A percentile compares a stretch with the other conserved stretches of the same genome.
Conservation (phyloP, 2,329 filamentous ascomycete genomes). For the Penicillium sclerotiorum region DNA sequence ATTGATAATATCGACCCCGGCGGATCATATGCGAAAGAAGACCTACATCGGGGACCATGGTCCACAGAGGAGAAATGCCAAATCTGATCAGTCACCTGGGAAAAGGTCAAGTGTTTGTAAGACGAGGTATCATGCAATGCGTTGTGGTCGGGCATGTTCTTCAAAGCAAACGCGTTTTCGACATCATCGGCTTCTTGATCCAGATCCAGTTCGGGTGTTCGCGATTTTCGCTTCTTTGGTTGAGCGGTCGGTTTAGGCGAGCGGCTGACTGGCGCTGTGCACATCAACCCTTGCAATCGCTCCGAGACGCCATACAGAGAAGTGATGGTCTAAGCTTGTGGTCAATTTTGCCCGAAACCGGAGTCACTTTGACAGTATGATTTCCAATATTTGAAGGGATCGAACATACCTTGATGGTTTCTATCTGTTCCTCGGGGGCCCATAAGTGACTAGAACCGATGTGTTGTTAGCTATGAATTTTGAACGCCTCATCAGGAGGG, state of each 20-base stretch:
- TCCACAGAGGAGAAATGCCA: conserved; percentile 77
- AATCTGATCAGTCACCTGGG: conserved; percentile 67
- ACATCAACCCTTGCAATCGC: conserved; percentile 66
- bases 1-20: too few relatives aligned
- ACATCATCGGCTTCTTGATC: conserved; percentile 30
- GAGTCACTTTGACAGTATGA: too few relatives aligned
- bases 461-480: too few relatives aligned
- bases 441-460: conserved; percentile 71
- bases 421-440: conserved; percentile 63
- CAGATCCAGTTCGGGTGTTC: conserved; percentile 6
- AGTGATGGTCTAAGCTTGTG: conserved; percentile 50
- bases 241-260: conserved; percentile 21
- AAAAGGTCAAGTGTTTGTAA: conserved; percentile 50
- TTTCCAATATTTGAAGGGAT: too few relatives aligned
- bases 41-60: conserved; percentile 64
- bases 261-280: conserved; percentile 53
- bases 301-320: conserved; percentile 69
- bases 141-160: conserved; percentile 24
- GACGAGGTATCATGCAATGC: conserved; percentile 27
- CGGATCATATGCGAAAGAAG: conserved; percentile 3
- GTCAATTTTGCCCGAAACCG: background rate
- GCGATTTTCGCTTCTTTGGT: conserved; percentile 18
- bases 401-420: conserved; percentile 53
- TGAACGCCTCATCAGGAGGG: too few relatives aligned
- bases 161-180: conserved; percentile 33